These are phyloP conservation scores for Artemisia tridentata DNA, from an alignment of 129 eudicot species.

Conservation along the genomic window DNA sequence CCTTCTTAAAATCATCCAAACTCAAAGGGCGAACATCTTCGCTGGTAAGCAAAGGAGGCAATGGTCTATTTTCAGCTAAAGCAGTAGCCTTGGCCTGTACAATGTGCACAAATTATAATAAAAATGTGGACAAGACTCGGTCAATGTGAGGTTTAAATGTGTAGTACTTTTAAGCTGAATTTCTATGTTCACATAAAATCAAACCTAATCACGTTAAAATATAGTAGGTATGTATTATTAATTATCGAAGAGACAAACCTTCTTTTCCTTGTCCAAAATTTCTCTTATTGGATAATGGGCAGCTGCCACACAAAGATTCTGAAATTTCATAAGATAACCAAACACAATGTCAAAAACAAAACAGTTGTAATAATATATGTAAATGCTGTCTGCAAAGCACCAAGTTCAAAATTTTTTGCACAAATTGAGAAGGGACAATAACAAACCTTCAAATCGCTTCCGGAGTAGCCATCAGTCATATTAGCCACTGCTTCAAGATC, in stretches of 20 bases:
- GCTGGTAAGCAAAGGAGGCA: slow-evolving; percentile 54
- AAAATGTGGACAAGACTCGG: background rate
- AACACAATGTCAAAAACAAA: too few species aligned
- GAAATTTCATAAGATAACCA: slow-evolving; percentile 23
- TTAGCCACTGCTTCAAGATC: slow-evolving; percentile 78
- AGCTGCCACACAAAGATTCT: slow-evolving; percentile 92
- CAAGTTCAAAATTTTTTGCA: background rate
- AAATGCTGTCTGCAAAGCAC: too few species aligned
- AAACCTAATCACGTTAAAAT: too few species aligned
- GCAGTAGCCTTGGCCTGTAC: slow-evolving; percentile 61
- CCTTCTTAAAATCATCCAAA: slow-evolving; percentile 37
- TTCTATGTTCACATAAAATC: too few species aligned
- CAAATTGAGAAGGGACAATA: background rate
- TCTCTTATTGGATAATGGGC: slow-evolving; percentile 96
- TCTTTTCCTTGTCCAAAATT: slow-evolving; percentile 76
- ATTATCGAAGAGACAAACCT: slow-evolving; percentile 39
- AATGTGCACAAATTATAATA: background rate
- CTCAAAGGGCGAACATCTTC: slow-evolving; percentile 44
- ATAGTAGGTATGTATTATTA: too few species aligned
- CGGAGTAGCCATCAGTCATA: slow-evolving; percentile 87
- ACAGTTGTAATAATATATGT: too few species aligned
- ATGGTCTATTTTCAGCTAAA: slow-evolving; percentile 47
- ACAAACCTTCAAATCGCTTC: slow-evolving; percentile 93
- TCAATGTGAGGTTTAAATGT: background rate
- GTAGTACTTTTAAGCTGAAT: too few species aligned